These are phyloP conservation scores for Pythium catenulatum DNA, from an alignment of 352 stramenopile genomes.

Conservation along the genomic window DNA sequence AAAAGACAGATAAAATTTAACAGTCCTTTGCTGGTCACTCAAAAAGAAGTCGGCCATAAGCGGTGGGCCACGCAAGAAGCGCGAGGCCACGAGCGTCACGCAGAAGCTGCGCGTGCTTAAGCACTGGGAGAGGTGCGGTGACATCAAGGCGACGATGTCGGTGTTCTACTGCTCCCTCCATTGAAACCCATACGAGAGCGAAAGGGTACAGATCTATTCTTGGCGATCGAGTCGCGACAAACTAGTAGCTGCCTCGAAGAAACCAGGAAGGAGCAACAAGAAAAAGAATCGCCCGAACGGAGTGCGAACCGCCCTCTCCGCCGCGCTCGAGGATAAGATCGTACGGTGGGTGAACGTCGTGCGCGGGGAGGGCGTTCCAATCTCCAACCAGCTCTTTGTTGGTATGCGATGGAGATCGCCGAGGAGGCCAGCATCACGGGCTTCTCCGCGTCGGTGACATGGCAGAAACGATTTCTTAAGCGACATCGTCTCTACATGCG, in stretches of 20 bases:
- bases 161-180: not conserved
- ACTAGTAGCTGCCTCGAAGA: not conserved
- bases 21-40: not conserved
- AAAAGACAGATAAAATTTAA: too few species aligned
- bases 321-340: slow-evolving; percentile 49
- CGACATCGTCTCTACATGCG: slow-evolving; percentile 46
- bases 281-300: not conserved
- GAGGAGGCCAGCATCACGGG: not conserved
- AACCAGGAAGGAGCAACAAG: not conserved
- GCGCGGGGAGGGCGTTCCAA: slow-evolving; percentile 54
- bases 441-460: not conserved
- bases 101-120: not conserved
- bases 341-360: slow-evolving; percentile 52
- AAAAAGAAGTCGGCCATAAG: not conserved
- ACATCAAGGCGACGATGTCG: not conserved
- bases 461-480: slow-evolving; percentile 39
- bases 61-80: not conserved
- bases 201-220: not conserved
- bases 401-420: slow-evolving; percentile 48
- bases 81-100: not conserved
- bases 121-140: not conserved
- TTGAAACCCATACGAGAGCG: not conserved
- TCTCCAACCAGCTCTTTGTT: slow-evolving; percentile 53
- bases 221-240: not conserved
- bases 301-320: slow-evolving; percentile 30